Base-by-base conservation (phyloP, 2,329 filamentous ascomycete species). In the Monosporascus sp. region DNA sequence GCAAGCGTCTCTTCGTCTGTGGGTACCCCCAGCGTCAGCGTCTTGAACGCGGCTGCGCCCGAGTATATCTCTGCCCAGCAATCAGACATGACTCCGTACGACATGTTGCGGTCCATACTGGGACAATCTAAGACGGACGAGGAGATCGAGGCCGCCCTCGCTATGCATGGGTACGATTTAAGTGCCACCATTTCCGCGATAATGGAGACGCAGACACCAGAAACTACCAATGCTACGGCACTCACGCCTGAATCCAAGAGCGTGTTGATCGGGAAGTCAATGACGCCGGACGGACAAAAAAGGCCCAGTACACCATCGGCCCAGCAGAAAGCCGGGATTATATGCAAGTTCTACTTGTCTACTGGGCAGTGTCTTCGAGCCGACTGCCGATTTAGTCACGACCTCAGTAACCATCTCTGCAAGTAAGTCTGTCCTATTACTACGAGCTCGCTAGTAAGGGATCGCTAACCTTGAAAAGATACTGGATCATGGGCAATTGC, bases 271-370 rank as follows among this genome's bases (percentile, higher is more conserved):
- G 94, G 94, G 50, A 97, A 97, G 68, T 95, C 90, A 18, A 90
- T 96, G 77, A 83, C 83, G 42, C 82, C 89, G 17, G 84, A 89
- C 14, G 80, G 83, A 18, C 24, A 31, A 22, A 46, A 46, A 27
- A 82, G 91, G 37, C 89, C 92, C 17, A 76, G 81, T 8, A 96
- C 91, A 1, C 92, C 93, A 2, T 82, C 84, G 24, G 82, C 83
- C 24, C 85, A 88, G 65, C 81, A 87, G 62, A 93, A 91, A 69
- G 90, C 88, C 57, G 88, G 90, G 25, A 87, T 97, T 39, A 89
- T 97, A 42, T 99, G 94, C 81, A 96, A 96, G 72, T 99, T 97
- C 70, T 97, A 91, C 78, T 77, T 99, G 58, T 93, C 92, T 9
- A 95, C 89, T 7, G 94, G 94, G n/a, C 89, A 94, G 70, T 99